Base-by-base conservation (phyloP, 257 asterid genomes). In the Primulina eburnea region DNA sequence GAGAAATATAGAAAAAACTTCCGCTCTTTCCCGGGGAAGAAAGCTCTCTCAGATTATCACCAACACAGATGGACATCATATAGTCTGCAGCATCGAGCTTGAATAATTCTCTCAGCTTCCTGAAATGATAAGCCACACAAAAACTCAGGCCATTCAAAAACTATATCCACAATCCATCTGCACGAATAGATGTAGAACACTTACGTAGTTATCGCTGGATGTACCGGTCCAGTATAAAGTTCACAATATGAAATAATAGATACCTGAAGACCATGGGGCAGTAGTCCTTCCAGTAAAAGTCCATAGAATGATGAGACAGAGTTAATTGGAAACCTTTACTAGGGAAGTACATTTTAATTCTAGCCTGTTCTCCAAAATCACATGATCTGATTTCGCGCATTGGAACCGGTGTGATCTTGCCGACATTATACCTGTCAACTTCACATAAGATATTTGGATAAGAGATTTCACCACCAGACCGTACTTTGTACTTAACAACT, bases 191-290 rank as follows among this genome's bases (percentile, higher is more conserved):
- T 24, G 26, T 24, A 32, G 64, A 68, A 9, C 35, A 62, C 14
- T 21, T 21, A 0, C 10, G 26, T 5, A 62, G 29, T 32, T 17
- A 62, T 18, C 50, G 11, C 16, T 3, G n/a, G n/a, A 33, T 10
- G 43, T 12, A n/a, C 21, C 8, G 1, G 66, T 62, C 21, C 5
- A 16, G 5, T 12, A 24, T 59, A 38, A 60, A 60, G 60, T 69
- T 69, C 12, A 40, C 33, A 34, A 47, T 32, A 70, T 62, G 62
- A 74, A 70, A 62, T 62, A 57, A 61, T 62, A 70, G 65, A n/a
- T n/a, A n/a, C n/a, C n/a, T 93, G 92, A 93, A 93, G 68, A 93
- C 99, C 99, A 93, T 90, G 67, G 97, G 99, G 76, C 96, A 90
- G 76, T 93, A 93, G 77, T 89, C 99, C 82, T 89, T 90, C 99